Conservation (phyloP, 805 yeast species). For the Lipomyces kockii region DNA sequence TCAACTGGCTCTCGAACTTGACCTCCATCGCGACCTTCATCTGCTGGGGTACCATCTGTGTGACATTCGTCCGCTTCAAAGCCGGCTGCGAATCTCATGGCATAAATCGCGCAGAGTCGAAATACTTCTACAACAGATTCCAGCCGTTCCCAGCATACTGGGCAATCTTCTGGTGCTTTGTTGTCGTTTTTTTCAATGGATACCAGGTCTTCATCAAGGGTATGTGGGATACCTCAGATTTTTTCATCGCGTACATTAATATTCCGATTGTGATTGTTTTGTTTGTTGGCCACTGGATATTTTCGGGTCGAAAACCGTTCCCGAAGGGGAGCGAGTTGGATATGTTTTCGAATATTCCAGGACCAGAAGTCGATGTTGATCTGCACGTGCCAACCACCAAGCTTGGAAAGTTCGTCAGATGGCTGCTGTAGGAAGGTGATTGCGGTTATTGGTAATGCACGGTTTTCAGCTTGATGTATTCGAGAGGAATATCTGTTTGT, state of each 20-base stretch:
- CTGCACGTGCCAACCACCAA: conserved; percentile 26
- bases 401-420: conserved; percentile 19
- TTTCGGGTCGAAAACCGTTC: conserved; percentile 19
- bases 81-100: conserved; percentile 62
- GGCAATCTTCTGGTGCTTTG: conserved; percentile 53
- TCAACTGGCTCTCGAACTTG: conserved; percentile 73
- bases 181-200: conserved; percentile 67
- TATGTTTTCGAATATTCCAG: conserved; percentile 30
- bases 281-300: conserved; percentile 25
- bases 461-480: background rate
- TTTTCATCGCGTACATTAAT: conserved; percentile 74
- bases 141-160: conserved; percentile 64
- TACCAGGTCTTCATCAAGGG: conserved; percentile 73
- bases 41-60: conserved; percentile 61
- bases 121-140: conserved; percentile 56
- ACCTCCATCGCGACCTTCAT: conserved; percentile 72
- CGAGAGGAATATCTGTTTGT: background rate
- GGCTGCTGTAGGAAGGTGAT: conserved; percentile 13
- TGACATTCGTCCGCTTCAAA: conserved; percentile 65
- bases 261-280: conserved; percentile 57
- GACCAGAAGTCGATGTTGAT: conserved; percentile 27
- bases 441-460: background rate
- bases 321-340: conserved; percentile 27
- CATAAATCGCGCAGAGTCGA: conserved; percentile 52
- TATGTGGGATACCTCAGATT: conserved; percentile 62